Conservation (phyloP, 768 basidiomycete genomes). For the Crucibulum laeve region DNA sequence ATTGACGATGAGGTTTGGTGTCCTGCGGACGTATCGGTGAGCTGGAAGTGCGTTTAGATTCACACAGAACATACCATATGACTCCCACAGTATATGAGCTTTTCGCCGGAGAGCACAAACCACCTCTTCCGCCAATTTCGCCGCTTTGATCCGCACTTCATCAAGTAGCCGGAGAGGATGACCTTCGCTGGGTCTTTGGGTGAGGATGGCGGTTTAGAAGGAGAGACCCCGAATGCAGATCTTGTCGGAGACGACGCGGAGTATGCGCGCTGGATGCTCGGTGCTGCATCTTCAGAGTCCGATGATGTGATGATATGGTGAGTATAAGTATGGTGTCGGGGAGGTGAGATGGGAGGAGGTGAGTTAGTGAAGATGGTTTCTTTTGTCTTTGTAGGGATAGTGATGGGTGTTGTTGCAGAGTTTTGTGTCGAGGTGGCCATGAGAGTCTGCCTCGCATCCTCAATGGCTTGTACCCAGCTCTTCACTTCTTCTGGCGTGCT, state of each 20-base stretch:
- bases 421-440: slow-evolving; percentile 60
- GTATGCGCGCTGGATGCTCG: slow-evolving; percentile 31
- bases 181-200: slow-evolving; percentile 67
- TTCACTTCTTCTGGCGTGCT: slow-evolving; percentile 66
- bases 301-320: slow-evolving; percentile 62
- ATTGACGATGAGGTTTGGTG: slow-evolving; percentile 81
- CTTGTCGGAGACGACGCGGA: slow-evolving; percentile 43
- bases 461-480: slow-evolving; percentile 81
- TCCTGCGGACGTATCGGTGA: slow-evolving; percentile 51
- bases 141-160: slow-evolving; percentile 93
- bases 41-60: slow-evolving; percentile 1
- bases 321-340: slow-evolving; percentile 37
- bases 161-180: slow-evolving; percentile 86
- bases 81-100: slow-evolving; percentile 82
- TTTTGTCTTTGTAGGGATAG: slow-evolving; percentile 35
- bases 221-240: slow-evolving; percentile 35
- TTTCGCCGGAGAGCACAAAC: slow-evolving; percentile 91
- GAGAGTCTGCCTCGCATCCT: slow-evolving; percentile 65
- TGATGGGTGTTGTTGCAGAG: slow-evolving; percentile 48
- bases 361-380: slow-evolving; percentile 14
- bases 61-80: slow-evolving; percentile 77
- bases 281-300: slow-evolving; percentile 72
- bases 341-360: slow-evolving; percentile 32
- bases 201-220: slow-evolving; percentile 30
- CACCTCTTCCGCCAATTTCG: slow-evolving; percentile 96